Evolutionary conservation across 1,284 basidiomycete genomes (phyloP), one percentile per base, ranked within the genome.

Genomic region (Cerrena zonata): DNA sequence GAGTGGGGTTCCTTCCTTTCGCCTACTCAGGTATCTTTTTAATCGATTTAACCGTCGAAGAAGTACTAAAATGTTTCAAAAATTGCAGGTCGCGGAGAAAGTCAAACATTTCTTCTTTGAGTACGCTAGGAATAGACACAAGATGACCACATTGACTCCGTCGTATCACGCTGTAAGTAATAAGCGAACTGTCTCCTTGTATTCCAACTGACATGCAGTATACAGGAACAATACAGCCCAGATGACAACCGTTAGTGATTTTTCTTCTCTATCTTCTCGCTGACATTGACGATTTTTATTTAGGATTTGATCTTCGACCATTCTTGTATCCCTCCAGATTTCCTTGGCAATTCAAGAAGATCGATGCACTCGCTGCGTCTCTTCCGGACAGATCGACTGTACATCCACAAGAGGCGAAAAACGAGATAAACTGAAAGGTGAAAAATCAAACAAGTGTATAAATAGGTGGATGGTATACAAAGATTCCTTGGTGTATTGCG

Each of bases 101-200:
- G 95, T 99, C 60, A 98, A 99, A 68, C 73, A 86, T 51, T 99
- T 99, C 77, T 99, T 93, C 77, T 96, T 94, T 63, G 92, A 95
- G 66, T 86, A 99, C 61, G 95, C 95, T 0, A 79, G 94, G 52
- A 99, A 99, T 68, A 74, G 96, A 48, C 95, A 99, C 71, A 99
- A 99, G 80, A 99, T 99, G 95, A 99, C 96, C 7, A 99, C 94
- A 0, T 66, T 99, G 55, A 99, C 96, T 1, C 96, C 95, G 1
- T 82, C 91, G 2, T 98, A 99, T 60, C 96, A 99, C 68, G 94
- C 96, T 57, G 94, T 86, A 58, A 61, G 86, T 71, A 15, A 4
- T 39, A 11, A 47, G 39, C 21, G 4, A 10, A 23, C 5, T 42
- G 13, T 3, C 3, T 5, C 15, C 15, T 3, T 46, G 12, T 15